Evolutionary conservation across 805 yeast species (phyloP), one percentile per base, ranked within the genome.

Genomic region (Saccharomyces eubayanus): DNA sequence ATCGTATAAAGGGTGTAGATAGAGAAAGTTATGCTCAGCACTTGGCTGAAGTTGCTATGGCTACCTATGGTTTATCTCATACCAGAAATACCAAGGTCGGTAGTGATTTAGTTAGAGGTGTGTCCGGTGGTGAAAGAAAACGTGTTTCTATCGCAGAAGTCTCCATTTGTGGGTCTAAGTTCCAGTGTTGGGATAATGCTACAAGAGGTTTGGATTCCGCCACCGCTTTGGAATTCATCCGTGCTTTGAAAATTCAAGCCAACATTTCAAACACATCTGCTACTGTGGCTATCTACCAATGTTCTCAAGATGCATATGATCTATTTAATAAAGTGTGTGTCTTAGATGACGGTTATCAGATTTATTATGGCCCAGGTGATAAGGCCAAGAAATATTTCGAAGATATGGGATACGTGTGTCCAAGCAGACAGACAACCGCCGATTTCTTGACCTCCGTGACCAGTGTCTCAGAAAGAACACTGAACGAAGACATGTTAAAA

Each of bases 91-190:
- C 89, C 31, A 75, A 80, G 51, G 88, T 84, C 49, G 89, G 89
- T 66, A 77, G 80, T 59, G 87, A 84, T 57, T 73, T 77, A 45
- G 61, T 61, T 46, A 76, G 85, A 64, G 84, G 86, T 70, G 84
- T 82, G 31, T 81, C 89, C 50, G 88, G 90, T 62, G 89, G 89
- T 74, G 89, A 85, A 70, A 75, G 89, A 58, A 84, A 84, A 69
- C 79, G 90, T 71, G 88, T 85, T 6, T 82, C 89, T 6, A 81
- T 85, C 57, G 86, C 87, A 11, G 91, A 85, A 67, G 84, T 84
- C 1, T 62, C 76, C 14, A 60, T 74, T 29, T 66, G 74, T 51
- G 82, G 81, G 56, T 77, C 84, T 30, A 70, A 69, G 55, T 59
- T 77, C 45, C 78, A 75, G 59, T 77, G 80, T 66, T 77, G 80